A percentile compares a stretch with the other conserved stretches of the same genome.
These are phyloP conservation scores for Oryza rufipogon DNA, from an alignment of 176 grass and related monocot species.

Conservation along the genomic window DNA sequence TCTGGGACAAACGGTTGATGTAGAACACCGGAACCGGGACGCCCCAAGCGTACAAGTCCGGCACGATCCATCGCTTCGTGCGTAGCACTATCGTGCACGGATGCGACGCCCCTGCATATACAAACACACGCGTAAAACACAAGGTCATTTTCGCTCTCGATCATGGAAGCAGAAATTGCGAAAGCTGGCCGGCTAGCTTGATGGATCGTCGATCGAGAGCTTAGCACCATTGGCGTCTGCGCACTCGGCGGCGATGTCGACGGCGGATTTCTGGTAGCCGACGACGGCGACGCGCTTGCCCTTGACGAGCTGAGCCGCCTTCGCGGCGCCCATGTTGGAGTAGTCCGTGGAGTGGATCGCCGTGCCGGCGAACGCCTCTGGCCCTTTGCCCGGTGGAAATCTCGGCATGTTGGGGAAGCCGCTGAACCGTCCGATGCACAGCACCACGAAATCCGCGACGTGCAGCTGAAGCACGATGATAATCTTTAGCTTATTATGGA, in stretches of 20 bases:
- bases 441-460: background rate
- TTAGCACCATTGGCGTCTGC: constrained; percentile 41
- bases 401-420: background rate
- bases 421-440: constrained; percentile 15
- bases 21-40: background rate
- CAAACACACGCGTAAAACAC: background rate
- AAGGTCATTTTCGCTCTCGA: background rate
- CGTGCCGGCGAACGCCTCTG: background rate
- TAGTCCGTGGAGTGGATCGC: constrained; percentile 31
- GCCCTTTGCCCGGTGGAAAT: background rate
- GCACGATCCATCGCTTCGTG: constrained; percentile 48
- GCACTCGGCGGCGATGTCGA: constrained; percentile 53
- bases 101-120: constrained; percentile 31
- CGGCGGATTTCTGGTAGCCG: constrained; percentile 43
- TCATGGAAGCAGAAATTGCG: no score
- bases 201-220: background rate
- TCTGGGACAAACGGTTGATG: constrained; percentile 48
- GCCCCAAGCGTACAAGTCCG: constrained; percentile 42
- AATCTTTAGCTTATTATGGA: no score
- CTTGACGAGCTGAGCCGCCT: constrained; percentile 15
- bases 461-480: background rate
- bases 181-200: no score
- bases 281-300: constrained; percentile 44
- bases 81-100: constrained; percentile 58
- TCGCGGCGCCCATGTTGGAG: constrained; percentile 24